Evolutionary conservation across 352 stramenopile genomes (phyloP), one percentile per base, ranked within the genome.

Genomic region (Phytophthora cactorum): DNA sequence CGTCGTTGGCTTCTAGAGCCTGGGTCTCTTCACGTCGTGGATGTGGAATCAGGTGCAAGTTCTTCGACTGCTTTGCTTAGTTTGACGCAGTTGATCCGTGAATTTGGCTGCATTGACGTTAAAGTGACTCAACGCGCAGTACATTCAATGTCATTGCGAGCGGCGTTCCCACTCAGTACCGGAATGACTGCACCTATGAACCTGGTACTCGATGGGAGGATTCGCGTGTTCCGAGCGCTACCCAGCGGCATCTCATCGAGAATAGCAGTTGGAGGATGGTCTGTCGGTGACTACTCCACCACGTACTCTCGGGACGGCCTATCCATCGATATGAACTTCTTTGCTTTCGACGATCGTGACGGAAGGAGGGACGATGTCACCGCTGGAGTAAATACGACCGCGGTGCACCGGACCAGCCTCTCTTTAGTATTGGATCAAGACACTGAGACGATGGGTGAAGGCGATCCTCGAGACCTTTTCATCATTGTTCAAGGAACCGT

Each of bases 191-290:
- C 41, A 10, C 32, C 8, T 9, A 72, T 72, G 68, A 14, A 69
- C 17, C 27, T 79, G 14, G 39, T 69, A 17, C 52, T 79, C 6
- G 72, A 79, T 45, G 68, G 64, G 1, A 28, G 46, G 1, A 15
- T 57, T 2, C 72, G 59, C 4, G 64, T 70, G 9, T 75, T 60
- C 41, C 54, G n/a, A 15, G 59, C 69, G 34, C 36, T 77, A 11
- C 68, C 72, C 1, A 77, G 52, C 12, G 72, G 68, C 5, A 32
- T 62, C 0, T 57, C 68, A 3, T 22, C 43, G 14, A 43, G 36
- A 43, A 11, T 43, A 43, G 17, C 32, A 28, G 25, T 41, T 5
- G 55, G 55, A 44, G 38, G 47, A 14, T 70, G 63, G 55, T 51
- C 39, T 0, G 10, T 70, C 8, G 46, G 55, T 39, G 47, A 70